Conservation (phyloP, 1,139 yeast species). For the Hemisphaericaspora xylanilytica region DNA sequence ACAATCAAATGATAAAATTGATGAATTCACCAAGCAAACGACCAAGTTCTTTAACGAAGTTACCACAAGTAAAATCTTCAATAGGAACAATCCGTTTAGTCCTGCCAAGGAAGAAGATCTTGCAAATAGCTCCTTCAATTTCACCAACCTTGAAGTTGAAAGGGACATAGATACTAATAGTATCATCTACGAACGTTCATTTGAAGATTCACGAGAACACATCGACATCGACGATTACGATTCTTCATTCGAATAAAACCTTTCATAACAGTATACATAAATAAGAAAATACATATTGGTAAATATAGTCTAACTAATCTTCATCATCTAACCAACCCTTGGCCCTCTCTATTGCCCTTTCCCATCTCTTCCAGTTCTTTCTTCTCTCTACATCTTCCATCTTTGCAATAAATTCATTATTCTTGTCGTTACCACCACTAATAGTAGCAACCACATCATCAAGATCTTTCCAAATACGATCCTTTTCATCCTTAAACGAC, state of each 20-base stretch:
- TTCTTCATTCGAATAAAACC: conserved; percentile 9
- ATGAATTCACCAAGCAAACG: conserved; percentile 22
- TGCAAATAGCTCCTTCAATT: conserved; percentile 26
- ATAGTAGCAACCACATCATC: conserved; percentile 55
- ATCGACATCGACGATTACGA: conserved; percentile 17
- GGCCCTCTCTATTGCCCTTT: conserved; percentile 74
- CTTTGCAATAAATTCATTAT: conserved; percentile 52
- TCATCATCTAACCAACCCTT: conserved; percentile 68
- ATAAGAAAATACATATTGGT: conserved; percentile 3
- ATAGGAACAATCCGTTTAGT: conserved; percentile 4
- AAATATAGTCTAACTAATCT: conserved; percentile 15
- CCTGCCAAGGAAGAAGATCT: conserved; percentile 13
- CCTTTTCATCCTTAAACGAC: conserved; percentile 54
- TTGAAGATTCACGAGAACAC: conserved; percentile 8
- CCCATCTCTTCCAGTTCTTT: conserved; percentile 74
- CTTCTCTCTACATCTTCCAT: conserved; percentile 62
- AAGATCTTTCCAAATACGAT: conserved; percentile 72
- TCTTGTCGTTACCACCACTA: conserved; percentile 27
- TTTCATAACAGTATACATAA: conserved; percentile 1
- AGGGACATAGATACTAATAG: conserved; percentile 6
- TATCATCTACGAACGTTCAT: conserved; percentile 12
- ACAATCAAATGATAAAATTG: conserved; percentile 20
- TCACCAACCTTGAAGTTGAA: conserved; percentile 21
- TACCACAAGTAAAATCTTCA: conserved; percentile 12
- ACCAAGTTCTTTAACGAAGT: conserved; percentile 21